phyloP scores from a whole-genome alignment of 1,284 basidiomycete species.

The Meripilus lineatus region DNA sequence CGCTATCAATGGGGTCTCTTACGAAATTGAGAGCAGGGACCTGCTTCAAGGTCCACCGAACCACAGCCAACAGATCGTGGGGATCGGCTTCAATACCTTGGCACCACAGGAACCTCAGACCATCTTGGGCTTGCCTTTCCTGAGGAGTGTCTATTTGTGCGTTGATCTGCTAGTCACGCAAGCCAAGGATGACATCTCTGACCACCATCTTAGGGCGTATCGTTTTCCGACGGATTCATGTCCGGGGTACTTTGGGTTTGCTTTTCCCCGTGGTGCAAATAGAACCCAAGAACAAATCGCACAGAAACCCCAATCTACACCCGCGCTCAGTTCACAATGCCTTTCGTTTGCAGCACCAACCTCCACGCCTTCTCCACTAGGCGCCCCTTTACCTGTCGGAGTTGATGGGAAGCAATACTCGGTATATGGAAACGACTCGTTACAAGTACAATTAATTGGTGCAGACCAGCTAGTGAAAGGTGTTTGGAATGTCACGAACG shows the following conservation, averaged over 20 bases:
- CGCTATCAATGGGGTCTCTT: constrained; percentile 5
- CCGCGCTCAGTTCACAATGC: constrained; percentile 3
- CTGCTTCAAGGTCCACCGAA: not conserved
- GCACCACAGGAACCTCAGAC: not conserved
- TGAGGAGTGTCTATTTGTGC: constrained; percentile 5
- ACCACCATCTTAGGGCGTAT: constrained; percentile 4
- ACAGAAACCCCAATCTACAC: constrained; percentile 5
- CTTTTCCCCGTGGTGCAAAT: constrained; percentile 5
- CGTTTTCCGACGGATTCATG: constrained; percentile 6
- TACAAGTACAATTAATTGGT: constrained; percentile 4
- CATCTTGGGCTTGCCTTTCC: constrained; percentile 4
- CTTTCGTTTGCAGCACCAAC: constrained; percentile 3
- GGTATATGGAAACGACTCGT: constrained; percentile 3
- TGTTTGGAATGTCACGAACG: constrained; percentile 4
- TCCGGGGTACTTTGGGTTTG: constrained; percentile 7
- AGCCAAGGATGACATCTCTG: not conserved
- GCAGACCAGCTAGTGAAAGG: constrained; percentile 4
- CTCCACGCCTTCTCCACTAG: constrained; percentile 3
- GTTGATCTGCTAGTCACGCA: not conserved
- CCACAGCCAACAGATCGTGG: not conserved
- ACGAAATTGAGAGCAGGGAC: constrained; percentile 6
- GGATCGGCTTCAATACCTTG: not conserved
- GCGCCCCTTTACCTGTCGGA: not conserved
- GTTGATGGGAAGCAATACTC: not conserved
- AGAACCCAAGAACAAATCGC: constrained; percentile 5